Conservation (phyloP, 768 basidiomycete species). For the Russula vinacea region DNA sequence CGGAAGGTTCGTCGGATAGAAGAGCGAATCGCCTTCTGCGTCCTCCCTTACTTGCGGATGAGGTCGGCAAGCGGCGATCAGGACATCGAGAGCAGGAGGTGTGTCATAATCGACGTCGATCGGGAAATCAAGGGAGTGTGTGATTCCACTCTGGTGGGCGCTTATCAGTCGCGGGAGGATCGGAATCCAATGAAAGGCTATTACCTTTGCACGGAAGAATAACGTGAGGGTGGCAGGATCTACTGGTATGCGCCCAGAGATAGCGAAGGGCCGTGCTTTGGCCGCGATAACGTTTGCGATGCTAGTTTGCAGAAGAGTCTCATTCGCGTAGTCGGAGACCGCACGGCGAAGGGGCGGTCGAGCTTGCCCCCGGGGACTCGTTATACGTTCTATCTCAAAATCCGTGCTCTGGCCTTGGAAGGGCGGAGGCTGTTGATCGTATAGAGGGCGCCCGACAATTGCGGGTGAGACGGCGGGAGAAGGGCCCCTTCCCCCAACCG, state of each 20-base stretch:
- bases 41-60: slow-evolving; percentile 51
- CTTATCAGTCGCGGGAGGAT: slow-evolving; percentile 9
- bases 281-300: slow-evolving; percentile 54
- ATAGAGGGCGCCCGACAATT: slow-evolving; percentile 19
- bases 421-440: slow-evolving; percentile 32
- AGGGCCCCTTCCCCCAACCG: slow-evolving; percentile 16
- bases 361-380: slow-evolving; percentile 28
- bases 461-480: slow-evolving; percentile 30
- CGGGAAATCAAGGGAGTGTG: slow-evolving; percentile 79
- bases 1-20: slow-evolving; percentile 70
- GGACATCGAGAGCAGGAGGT: slow-evolving; percentile 74
- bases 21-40: slow-evolving; percentile 60
- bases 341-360: slow-evolving; percentile 31
- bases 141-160: slow-evolving; percentile 60
- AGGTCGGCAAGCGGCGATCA: slow-evolving; percentile 70
- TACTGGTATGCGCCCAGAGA: slow-evolving; percentile 65
- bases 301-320: slow-evolving; percentile 52
- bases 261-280: slow-evolving; percentile 60
- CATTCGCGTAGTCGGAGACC: slow-evolving; percentile 49
- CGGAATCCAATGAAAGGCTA: slow-evolving; percentile 27
- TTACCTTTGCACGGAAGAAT: slow-evolving; percentile 77
- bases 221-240: slow-evolving; percentile 64
- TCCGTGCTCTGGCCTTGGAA: slow-evolving; percentile 43
- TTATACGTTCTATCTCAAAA: slow-evolving; percentile 60
- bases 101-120: slow-evolving; percentile 71